Percentiles rank a stretch among this genome's conserved stretches.
Conservation (phyloP, 1,284 basidiomycete genomes). For the Chalciporus sp. region DNA sequence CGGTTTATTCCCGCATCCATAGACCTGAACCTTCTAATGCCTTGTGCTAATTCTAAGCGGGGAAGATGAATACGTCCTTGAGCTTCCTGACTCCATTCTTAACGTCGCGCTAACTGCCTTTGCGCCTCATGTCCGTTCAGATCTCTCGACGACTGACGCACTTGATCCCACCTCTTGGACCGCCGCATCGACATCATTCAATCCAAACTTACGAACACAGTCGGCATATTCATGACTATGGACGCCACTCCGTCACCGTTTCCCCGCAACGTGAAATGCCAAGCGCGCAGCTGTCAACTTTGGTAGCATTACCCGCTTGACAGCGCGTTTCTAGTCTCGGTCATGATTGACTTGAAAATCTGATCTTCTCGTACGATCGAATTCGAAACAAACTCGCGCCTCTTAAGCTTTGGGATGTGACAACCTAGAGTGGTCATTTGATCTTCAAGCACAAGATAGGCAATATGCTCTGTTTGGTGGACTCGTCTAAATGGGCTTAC, state of each 20-base stretch:
- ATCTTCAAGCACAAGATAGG: slow-evolving; percentile 10
- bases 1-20: slow-evolving; percentile 4
- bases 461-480: not conserved
- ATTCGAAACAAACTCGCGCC: not conserved
- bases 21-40: not conserved
- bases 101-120: not conserved
- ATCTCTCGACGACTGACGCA: not conserved
- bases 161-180: not conserved
- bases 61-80: not conserved
- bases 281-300: not conserved
- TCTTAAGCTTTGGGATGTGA: slow-evolving; percentile 3
- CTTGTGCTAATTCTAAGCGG: not conserved
- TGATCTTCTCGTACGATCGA: slow-evolving; percentile 28
- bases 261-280: not conserved
- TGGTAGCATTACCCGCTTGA: slow-evolving; percentile 5
- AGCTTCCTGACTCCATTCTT: not conserved
- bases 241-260: not conserved
- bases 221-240: too few species aligned
- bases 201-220: too few species aligned
- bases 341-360: slow-evolving; percentile 25
- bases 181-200: not conserved
- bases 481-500: not conserved
- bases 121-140: not conserved
- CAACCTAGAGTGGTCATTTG: slow-evolving; percentile 7
- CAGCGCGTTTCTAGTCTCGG: slow-evolving; percentile 3